These are phyloP conservation scores for Pyrenochaeta sp. DNA, from an alignment of 2,329 filamentous ascomycete species.

Conservation along the genomic window DNA sequence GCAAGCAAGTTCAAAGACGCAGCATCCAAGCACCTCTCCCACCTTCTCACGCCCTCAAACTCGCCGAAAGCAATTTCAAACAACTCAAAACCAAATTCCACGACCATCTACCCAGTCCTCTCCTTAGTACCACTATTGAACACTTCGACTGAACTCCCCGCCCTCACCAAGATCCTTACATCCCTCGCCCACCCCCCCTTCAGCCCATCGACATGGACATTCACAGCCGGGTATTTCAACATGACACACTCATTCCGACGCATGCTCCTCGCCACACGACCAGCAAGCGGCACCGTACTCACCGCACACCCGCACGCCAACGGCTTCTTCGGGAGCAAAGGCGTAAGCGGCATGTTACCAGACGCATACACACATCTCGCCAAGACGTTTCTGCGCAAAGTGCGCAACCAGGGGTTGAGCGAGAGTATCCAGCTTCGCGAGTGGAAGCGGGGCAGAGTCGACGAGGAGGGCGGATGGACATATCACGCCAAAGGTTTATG, in stretches of 20 bases:
- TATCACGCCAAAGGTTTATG: constrained; percentile 98
- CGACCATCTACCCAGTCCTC: constrained; percentile 81
- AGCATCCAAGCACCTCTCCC: constrained; percentile 72
- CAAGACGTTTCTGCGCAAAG: constrained; percentile 76
- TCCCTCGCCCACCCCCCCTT: constrained; percentile 73
- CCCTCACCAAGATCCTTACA: constrained; percentile 76
- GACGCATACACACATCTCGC: constrained; percentile 92
- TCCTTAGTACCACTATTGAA: constrained; percentile 90
- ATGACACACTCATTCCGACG: constrained; percentile 85
- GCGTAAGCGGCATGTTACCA: constrained; percentile 88
- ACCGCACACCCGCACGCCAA: constrained; percentile 94
- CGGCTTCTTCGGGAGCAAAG: constrained; percentile 89
- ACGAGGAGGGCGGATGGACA: constrained; percentile 86
- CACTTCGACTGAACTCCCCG: constrained; percentile 87
- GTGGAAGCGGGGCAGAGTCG: constrained; percentile 85
- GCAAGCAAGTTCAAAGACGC: constrained; percentile 73
- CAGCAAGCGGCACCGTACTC: constrained; percentile 78
- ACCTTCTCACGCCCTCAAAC: constrained; percentile 68
- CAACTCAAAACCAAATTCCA: constrained; percentile 39
- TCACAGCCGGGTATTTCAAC: constrained; percentile 98
- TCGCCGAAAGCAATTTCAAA: constrained; percentile 32
- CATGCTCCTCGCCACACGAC: constrained; percentile 78
- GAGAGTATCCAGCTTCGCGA: constrained; percentile 78
- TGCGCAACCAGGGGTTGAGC: constrained; percentile 61
- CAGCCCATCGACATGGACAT: constrained; percentile 82